Evolutionary conservation across 208 protist species (phyloP).

Genomic region (Crithidia sp.): DNA sequence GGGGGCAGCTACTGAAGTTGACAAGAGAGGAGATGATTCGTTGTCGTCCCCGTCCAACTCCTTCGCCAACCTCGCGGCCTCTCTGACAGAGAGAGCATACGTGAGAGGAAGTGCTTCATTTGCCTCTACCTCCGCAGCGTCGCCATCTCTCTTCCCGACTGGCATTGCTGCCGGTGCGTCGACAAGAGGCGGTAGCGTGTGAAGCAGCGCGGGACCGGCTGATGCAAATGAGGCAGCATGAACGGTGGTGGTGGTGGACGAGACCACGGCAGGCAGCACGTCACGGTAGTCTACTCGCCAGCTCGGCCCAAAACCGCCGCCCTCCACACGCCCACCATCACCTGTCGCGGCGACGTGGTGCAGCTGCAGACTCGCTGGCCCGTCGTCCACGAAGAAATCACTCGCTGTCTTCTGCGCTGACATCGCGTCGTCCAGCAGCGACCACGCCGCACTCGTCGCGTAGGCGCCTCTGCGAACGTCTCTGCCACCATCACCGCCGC

Average conservation of each 20-base stretch:
- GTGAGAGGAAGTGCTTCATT: neutral
- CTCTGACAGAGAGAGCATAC: neutral
- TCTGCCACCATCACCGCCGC: neutral
- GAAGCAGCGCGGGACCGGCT: neutral
- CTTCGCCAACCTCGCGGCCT: neutral
- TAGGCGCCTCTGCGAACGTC: neutral
- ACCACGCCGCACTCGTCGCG: neutral
- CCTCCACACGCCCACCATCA: too few relatives aligned
- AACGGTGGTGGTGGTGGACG: neutral
- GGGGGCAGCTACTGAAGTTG: neutral
- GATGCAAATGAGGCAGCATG: neutral
- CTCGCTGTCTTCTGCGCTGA: too few relatives aligned
- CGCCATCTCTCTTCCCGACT: neutral
- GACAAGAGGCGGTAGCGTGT: neutral
- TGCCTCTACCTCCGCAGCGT: neutral
- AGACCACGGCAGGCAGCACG: conserved; percentile 13
- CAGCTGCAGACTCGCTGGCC: neutral
- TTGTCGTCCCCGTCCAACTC: neutral
- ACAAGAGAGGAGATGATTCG: neutral
- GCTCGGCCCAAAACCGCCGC: neutral
- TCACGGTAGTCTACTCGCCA: conserved; percentile 12
- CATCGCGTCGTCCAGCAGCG: neutral
- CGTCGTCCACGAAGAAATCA: neutral
- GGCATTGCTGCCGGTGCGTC: neutral
- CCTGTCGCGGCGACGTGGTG: too few relatives aligned